These are phyloP conservation scores for Fusarium sp. DNA, from an alignment of 2,329 filamentous ascomycete genomes.

Conservation along the genomic window DNA sequence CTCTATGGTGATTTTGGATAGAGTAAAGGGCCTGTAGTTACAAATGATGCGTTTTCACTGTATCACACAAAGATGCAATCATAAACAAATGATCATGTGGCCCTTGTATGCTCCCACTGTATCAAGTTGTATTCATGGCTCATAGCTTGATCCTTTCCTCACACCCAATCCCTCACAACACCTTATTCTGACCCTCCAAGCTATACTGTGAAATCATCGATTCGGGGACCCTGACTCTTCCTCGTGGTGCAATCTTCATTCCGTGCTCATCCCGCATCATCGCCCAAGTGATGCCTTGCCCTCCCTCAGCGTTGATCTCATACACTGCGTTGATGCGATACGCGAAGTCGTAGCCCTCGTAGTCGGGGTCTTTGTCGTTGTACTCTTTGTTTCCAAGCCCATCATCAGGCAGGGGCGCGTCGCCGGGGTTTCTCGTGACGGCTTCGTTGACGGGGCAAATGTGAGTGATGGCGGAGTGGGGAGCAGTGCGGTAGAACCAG, in stretches of 20 bases:
- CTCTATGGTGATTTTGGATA: no score
- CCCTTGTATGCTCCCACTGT: no score
- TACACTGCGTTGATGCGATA: constrained; percentile 40
- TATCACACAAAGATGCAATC: no score
- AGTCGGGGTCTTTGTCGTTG: constrained; percentile 37
- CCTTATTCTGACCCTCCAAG: background rate
- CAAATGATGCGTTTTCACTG: no score
- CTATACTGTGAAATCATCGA: background rate
- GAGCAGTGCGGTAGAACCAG: constrained; percentile 42
- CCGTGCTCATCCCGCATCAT: constrained; percentile 27
- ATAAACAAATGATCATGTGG: no score
- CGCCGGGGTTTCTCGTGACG: constrained; percentile 19
- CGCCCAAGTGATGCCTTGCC: constrained; percentile 8
- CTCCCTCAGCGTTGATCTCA: constrained; percentile 17
- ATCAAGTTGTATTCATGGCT: no score
- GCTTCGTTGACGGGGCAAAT: constrained; percentile 35
- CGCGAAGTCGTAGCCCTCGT: constrained; percentile 43
- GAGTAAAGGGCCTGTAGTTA: no score
- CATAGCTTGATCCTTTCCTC: no score
- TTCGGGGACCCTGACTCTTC: background rate
- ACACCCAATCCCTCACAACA: background rate
- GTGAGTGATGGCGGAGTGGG: constrained; percentile 41
- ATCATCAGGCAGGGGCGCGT: constrained; percentile 24
- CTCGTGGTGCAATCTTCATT: constrained; percentile 14
- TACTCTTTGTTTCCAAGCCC: constrained; percentile 42